A percentile compares a stretch with the other conserved stretches of the same genome.
phyloP scores from a whole-genome alignment of 2,329 filamentous ascomycete genomes.

The Rugonectria rugulosa region DNA sequence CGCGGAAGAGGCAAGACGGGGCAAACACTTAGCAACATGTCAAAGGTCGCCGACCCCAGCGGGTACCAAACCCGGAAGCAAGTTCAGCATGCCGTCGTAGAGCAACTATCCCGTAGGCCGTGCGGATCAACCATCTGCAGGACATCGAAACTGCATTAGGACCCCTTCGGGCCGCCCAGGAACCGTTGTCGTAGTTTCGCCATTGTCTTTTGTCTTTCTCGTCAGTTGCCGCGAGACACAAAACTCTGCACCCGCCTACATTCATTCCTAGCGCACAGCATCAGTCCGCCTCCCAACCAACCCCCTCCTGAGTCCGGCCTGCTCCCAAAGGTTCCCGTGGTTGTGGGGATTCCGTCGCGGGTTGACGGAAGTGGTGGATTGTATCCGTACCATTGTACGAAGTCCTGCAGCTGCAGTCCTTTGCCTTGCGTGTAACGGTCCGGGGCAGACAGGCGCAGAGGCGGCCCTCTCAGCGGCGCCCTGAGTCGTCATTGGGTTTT shows the following conservation, averaged over 20 bases:
- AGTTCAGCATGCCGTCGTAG: background rate
- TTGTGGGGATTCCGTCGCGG: constrained; percentile 15
- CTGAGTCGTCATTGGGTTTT: constrained; percentile 10
- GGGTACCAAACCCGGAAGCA: background rate
- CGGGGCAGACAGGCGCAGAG: background rate
- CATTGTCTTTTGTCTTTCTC: background rate
- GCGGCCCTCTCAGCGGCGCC: constrained; percentile 13
- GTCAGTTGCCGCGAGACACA: constrained; percentile 9
- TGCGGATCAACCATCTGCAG: constrained; percentile 28
- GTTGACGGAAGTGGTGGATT: constrained; percentile 20
- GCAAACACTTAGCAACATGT: background rate
- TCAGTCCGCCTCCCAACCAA: constrained; percentile 1
- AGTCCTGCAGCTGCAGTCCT: constrained; percentile 10
- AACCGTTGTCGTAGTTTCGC: constrained; percentile 12
- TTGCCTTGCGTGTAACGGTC: constrained; percentile 14
- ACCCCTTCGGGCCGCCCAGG: constrained; percentile 4
- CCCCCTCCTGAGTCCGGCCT: constrained; percentile 8
- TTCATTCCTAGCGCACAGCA: too few species aligned
- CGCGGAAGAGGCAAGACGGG: constrained; percentile 2
- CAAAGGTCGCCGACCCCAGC: background rate
- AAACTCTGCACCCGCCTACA: constrained; percentile 12
- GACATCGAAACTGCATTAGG: constrained; percentile 35
- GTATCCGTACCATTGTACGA: too few species aligned
- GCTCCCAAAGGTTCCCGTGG: constrained; percentile 1
- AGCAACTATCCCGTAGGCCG: too few species aligned